Base-by-base conservation (phyloP, 1,284 basidiomycete genomes). In the Coniferiporia weirii region DNA sequence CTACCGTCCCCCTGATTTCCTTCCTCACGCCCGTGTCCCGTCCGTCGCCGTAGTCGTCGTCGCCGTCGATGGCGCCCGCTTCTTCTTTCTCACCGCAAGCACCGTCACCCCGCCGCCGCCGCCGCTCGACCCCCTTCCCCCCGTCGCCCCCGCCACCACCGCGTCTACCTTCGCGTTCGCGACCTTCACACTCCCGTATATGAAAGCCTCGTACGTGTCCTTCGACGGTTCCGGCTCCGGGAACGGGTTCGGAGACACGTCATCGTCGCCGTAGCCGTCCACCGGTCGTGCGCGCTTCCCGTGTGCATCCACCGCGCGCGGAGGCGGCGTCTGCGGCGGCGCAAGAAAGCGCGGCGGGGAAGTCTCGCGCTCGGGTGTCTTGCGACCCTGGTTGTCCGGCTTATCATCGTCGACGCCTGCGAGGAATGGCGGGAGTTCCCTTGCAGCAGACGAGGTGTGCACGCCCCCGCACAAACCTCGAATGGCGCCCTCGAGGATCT, bases 401-500 rank as follows among this genome's bases (percentile, higher is more conserved):
- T 52, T 27, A 19, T 32, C 19, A n/a, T 13, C n/a, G 35, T 8
- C 19, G 35, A 8, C 47, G 44, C 22, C 45, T n/a, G 3, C 38
- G 17, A 35, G 20, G 38, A 50, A 54, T 9, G 40, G 53, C 1
- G 53, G n/a, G n/a, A 27, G 13, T 43, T 59, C 52, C 36, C 45
- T n/a, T 17, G 5, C 13, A 20, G 57, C 54, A 19, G 56, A 59
- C 27, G 56, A 66, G 53, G 59, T 52, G 19, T 66, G 63, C 62
- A 62, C 60, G 69, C 63, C 15, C 68, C 61, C 56, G 70, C 89
- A 91, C 48, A 91, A 72, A 2, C 87, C 83, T 62, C 78, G 77
- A 60, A 91, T 85, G 10, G 83, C 75, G 22, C 76, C 77, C 68
- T 91, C 84, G 64, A 94, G 75, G 38, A 83, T 79, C 65, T 82